phyloP scores from a whole-genome alignment of 306 rosid species.

The Fagus crenata region DNA sequence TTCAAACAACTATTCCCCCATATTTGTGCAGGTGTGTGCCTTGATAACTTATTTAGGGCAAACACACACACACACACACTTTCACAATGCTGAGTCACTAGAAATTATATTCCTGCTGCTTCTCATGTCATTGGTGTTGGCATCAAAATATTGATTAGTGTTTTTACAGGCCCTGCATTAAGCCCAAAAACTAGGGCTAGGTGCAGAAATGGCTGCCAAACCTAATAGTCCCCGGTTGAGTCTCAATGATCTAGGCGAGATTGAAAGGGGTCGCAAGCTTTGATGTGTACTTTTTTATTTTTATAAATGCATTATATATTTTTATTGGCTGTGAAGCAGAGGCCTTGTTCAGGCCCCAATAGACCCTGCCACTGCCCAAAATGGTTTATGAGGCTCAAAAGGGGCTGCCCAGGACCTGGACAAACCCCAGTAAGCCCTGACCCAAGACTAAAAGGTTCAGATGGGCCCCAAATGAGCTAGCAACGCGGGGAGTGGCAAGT shows the following conservation, averaged over 20 bases:
- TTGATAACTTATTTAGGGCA: background rate
- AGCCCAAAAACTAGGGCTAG: background rate
- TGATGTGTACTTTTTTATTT: background rate
- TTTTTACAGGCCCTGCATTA: background rate
- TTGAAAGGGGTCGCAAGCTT: background rate
- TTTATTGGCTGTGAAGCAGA: background rate
- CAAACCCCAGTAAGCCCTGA: background rate
- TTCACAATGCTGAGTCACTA: background rate
- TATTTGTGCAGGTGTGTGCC: constrained; percentile 83
- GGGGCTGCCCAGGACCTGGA: background rate
- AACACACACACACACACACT: background rate
- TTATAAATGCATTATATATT: background rate
- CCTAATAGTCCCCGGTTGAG: background rate
- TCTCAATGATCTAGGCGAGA: background rate
- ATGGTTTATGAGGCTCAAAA: background rate
- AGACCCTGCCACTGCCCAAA: background rate
- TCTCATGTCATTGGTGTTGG: background rate
- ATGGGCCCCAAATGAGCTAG: background rate
- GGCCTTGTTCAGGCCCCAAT: background rate
- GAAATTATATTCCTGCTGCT: background rate
- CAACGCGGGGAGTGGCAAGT: background rate
- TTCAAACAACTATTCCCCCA: constrained; percentile 78
- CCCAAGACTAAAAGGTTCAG: background rate
- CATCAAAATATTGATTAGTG: background rate
- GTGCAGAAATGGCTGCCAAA: background rate